Percentiles rank a stretch among this genome's conserved stretches.
phyloP scores from a whole-genome alignment of 805 yeast species.

The Jamesozyma lodderae region DNA sequence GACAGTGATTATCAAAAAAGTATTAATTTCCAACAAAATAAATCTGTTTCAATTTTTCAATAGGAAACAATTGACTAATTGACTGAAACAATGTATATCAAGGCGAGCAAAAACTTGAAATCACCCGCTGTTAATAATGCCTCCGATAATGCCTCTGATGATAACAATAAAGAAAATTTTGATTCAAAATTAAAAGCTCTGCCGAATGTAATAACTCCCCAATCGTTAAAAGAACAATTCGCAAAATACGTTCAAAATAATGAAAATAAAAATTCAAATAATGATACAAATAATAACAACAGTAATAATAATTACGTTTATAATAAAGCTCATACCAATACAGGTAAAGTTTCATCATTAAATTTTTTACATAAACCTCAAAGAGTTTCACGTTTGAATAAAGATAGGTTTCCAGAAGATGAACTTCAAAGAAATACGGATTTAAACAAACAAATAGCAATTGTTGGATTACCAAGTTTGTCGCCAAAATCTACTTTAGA shows the following conservation, averaged over 20 bases:
- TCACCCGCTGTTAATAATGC: too few relatives aligned
- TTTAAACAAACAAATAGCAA: constrained; percentile 19
- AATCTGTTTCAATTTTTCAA: not conserved
- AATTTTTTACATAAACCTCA: constrained; percentile 25
- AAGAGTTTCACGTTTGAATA: constrained; percentile 15
- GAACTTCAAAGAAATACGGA: constrained; percentile 25
- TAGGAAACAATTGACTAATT: not conserved
- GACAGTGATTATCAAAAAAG: too few relatives aligned
- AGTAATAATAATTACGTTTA: too few relatives aligned
- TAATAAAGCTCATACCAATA: too few relatives aligned
- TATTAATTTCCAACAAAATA: too few relatives aligned
- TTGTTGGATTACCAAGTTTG: constrained; percentile 7
- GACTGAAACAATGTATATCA: constrained; percentile 7
- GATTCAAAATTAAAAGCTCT: not conserved
- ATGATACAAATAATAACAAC: not conserved
- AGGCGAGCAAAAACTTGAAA: too few relatives aligned
- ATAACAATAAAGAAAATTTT: not conserved
- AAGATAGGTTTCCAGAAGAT: constrained; percentile 19
- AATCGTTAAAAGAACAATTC: not conserved
- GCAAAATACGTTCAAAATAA: not conserved
- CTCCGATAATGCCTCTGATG: too few relatives aligned
- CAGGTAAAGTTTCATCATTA: constrained; percentile 10
- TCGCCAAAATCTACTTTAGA: constrained; percentile 10
- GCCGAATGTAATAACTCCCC: constrained; percentile 2
- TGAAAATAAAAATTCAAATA: not conserved